Evolutionary conservation across 1,139 yeast genomes (phyloP), one percentile per base, ranked within the genome.

Genomic region (Zygosaccharomyces pseudobailii): DNA sequence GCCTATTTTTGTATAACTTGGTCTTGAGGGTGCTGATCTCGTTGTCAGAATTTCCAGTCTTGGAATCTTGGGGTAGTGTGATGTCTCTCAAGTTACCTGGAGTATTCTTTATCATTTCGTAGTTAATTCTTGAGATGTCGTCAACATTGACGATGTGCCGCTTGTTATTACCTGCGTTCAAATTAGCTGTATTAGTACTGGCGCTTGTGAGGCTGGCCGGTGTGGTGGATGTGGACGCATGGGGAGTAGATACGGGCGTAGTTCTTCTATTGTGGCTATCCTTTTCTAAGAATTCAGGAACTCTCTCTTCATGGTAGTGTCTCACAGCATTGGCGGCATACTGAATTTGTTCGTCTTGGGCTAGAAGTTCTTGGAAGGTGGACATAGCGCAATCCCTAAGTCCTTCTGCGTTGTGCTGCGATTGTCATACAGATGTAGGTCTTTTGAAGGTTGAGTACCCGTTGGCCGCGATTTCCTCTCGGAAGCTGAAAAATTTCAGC

Each of bases 111-210:
- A 65, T 57, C 58, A 62, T 58, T 47, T 65, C 68, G 44, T 65
- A 65, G 48, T 63, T 65, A 22, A 65, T 63, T 49, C 55, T 57
- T 6, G 65, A 58, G 21, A 58, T 57, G 45, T 63, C 66, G 40
- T 63, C 68, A 2, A 65, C 64, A 24, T 53, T 54, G 9, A 65
- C 45, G 4, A 63, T 63, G 46, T 63, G 67, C 39, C 67, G 50
- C 43, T 60, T 63, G 43, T 53, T 55, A 24, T 55, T 49, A 36
- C 52, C 53, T 31, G 50, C 27, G 23, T 24, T 40, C 17, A 23
- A 2, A 10, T 40, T 30, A 9, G 25, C 24, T 3, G 25, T n/a
- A 17, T 20, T 28, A 3, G 34, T 19, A 19, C 13, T 22, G 10
- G 33, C 21, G 21, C 42, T 23, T 27, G 22, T 21, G 10, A 34